phyloP scores from a whole-genome alignment of 768 basidiomycete genomes.

The Trametes cubensis region DNA sequence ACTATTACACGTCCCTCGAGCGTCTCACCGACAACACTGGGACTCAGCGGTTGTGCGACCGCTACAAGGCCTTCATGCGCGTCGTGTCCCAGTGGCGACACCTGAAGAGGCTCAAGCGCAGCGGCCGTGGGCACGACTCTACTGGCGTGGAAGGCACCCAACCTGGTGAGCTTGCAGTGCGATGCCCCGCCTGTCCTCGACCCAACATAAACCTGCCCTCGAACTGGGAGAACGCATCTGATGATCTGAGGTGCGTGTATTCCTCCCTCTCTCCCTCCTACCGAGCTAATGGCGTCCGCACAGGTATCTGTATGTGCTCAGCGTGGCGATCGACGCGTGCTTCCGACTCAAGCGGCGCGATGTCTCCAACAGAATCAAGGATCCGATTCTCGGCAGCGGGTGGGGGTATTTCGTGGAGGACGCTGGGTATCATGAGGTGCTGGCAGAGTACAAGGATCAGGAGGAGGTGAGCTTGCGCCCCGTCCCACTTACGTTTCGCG shows the following conservation, averaged over 20 bases:
- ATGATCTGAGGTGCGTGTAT: conserved; percentile 18
- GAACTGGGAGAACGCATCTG: conserved; percentile 18
- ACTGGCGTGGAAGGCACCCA: conserved; percentile 17
- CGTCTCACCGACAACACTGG: too few species aligned
- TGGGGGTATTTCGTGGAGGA: conserved; percentile 28
- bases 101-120: conserved; percentile 25
- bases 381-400: neutral
- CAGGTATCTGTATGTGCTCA: conserved; percentile 24
- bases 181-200: conserved; percentile 30
- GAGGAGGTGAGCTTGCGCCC: conserved; percentile 30
- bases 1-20: too few species aligned
- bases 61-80: conserved; percentile 11
- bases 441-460: conserved; percentile 18
- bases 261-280: neutral
- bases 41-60: too few species aligned
- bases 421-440: conserved; percentile 19
- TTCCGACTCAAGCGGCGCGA: conserved; percentile 26
- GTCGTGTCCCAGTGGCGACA: conserved; percentile 25
- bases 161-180: conserved; percentile 22
- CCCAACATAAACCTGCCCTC: conserved; percentile 23
- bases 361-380: conserved; percentile 20
- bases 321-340: conserved; percentile 34
- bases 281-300: neutral
- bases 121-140: conserved; percentile 26
- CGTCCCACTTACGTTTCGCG: too few species aligned